A percentile compares a stretch with the other conserved stretches of the same genome.
Evolutionary conservation across 768 basidiomycete species (phyloP).

Genomic region (Leccinum uliginosum): DNA sequence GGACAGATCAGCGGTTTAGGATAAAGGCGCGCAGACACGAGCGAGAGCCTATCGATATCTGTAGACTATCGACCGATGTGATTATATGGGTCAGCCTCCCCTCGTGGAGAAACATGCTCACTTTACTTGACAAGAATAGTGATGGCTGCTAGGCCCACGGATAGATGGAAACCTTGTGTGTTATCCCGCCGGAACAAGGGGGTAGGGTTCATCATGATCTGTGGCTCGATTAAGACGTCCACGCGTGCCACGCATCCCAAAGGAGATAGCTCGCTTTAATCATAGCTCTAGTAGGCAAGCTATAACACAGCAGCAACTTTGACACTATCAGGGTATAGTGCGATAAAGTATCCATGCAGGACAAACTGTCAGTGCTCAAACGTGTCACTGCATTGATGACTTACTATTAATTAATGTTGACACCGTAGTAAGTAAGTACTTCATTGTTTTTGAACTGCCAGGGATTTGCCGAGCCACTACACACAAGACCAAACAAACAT

Average conservation of each 20-base stretch:
- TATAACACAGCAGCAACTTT: background rate
- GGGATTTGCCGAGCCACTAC: conserved; percentile 12
- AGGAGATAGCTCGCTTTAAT: conserved; percentile 1
- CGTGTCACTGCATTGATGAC: background rate
- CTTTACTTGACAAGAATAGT: background rate
- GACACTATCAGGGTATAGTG: background rate
- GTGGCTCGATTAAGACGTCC: background rate
- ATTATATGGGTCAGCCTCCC: background rate
- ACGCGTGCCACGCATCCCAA: background rate
- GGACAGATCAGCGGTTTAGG: background rate
- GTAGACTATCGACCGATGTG: background rate
- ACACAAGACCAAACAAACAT: conserved; percentile 21
- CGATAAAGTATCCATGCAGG: background rate
- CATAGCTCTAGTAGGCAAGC: background rate
- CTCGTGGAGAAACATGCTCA: background rate
- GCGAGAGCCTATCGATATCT: background rate
- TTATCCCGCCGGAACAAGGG: background rate
- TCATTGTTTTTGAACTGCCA: background rate
- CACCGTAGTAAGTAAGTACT: background rate
- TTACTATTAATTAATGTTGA: background rate
- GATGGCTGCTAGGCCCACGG: background rate
- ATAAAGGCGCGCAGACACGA: background rate
- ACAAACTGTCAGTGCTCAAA: background rate
- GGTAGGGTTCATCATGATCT: background rate
- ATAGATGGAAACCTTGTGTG: background rate